A percentile compares a stretch with the other conserved stretches of the same genome.
phyloP scores from a whole-genome alignment of 352 stramenopile genomes.

The Albugo candida region DNA sequence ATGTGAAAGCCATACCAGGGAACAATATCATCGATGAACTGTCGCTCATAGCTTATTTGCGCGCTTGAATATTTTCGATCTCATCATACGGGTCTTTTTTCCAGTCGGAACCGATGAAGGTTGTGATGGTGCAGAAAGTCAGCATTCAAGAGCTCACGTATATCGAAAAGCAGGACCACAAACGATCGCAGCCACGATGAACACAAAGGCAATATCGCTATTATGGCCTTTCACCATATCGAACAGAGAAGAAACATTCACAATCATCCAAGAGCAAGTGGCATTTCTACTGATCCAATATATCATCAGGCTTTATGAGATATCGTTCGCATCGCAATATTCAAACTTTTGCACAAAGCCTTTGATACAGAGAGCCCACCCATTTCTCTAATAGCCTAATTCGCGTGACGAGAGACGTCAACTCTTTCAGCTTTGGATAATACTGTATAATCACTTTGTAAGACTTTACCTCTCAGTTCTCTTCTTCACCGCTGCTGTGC shows the following conservation, averaged over 20 bases:
- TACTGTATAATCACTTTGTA: slow-evolving; percentile 56
- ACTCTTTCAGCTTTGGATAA: slow-evolving; percentile 39
- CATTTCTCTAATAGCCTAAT: slow-evolving; percentile 18
- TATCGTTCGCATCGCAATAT: slow-evolving; percentile 39
- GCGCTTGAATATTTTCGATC: too few species aligned
- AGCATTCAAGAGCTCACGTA: slow-evolving; percentile 40
- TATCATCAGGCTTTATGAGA: slow-evolving; percentile 62
- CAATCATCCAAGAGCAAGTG: slow-evolving; percentile 38
- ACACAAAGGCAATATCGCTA: slow-evolving; percentile 51
- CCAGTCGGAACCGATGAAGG: slow-evolving; percentile 1
- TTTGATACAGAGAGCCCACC: slow-evolving; percentile 1
- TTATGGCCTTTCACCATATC: slow-evolving; percentile 46
- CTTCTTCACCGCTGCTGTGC: slow-evolving; percentile 18
- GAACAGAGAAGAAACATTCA: slow-evolving; percentile 67
- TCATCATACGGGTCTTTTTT: too few species aligned
- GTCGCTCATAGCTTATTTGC: neutral
- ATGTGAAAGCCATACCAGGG: slow-evolving; percentile 68
- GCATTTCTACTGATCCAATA: slow-evolving; percentile 38
- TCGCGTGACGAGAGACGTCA: slow-evolving; percentile 24
- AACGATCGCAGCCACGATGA: slow-evolving; percentile 67
- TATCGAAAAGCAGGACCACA: slow-evolving; percentile 56
- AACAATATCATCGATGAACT: slow-evolving; percentile 41
- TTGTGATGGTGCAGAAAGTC: slow-evolving; percentile 22
- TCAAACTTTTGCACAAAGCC: slow-evolving; percentile 14
- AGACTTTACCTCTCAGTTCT: slow-evolving; percentile 15